Percentiles rank a stretch among this genome's conserved stretches.
Evolutionary conservation across 768 basidiomycete species (phyloP).

Genomic region (Leccinum disarticulatum): DNA sequence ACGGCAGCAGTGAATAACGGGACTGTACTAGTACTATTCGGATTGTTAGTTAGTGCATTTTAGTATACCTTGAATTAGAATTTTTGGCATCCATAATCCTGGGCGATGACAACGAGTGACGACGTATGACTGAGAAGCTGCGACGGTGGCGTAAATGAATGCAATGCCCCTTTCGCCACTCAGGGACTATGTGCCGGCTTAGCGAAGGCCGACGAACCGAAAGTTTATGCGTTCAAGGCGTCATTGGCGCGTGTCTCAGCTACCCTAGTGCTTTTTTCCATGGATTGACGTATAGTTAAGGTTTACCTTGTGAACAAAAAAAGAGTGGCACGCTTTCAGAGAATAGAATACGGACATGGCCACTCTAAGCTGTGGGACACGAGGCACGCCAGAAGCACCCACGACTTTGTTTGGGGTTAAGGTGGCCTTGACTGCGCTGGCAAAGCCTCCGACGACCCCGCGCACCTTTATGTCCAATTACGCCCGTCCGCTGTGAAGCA

Average conservation of each 20-base stretch:
- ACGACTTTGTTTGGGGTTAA: constrained; percentile 25
- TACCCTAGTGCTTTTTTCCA: constrained; percentile 20
- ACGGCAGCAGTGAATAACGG: constrained; percentile 28
- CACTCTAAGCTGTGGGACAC: constrained; percentile 14
- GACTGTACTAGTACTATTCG: constrained; percentile 35
- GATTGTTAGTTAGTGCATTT: constrained; percentile 32
- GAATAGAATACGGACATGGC: constrained; percentile 4
- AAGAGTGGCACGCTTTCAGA: constrained; percentile 5
- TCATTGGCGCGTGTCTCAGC: constrained; percentile 13
- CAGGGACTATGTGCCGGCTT: constrained; percentile 19
- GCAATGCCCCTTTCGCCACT: constrained; percentile 17
- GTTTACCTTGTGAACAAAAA: constrained; percentile 19
- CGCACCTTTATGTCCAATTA: constrained; percentile 1
- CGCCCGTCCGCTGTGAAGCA: not conserved
- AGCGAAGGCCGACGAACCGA: constrained; percentile 19
- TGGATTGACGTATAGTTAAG: constrained; percentile 18
- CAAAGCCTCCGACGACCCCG: not conserved
- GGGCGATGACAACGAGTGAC: not conserved
- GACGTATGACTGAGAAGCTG: constrained; percentile 1
- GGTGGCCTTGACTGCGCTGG: constrained; percentile 10
- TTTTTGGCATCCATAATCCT: constrained; percentile 24
- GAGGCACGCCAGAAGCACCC: constrained; percentile 32
- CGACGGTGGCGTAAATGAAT: constrained; percentile 17
- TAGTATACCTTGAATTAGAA: constrained; percentile 39
- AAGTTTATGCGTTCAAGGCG: constrained; percentile 11